Base-by-base conservation (phyloP, 1,284 basidiomycete genomes). In the Tranzscheliella williamsii region DNA sequence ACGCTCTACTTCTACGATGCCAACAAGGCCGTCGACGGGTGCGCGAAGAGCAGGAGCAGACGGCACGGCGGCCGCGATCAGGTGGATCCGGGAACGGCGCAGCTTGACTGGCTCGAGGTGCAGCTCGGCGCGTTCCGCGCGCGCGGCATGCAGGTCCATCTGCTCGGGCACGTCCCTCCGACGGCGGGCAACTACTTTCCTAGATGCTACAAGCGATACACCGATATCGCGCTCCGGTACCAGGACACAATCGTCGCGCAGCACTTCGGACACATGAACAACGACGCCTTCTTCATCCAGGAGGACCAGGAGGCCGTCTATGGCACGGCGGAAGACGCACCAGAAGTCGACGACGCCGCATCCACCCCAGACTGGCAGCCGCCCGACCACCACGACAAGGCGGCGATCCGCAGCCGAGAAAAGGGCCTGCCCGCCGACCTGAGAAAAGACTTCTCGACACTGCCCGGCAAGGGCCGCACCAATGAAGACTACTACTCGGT, bases 1-100 rank as follows among this genome's bases (percentile, higher is more conserved):
- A 93, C 91, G 2, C 84, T 95, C 79, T 95, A 91, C 79, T 93
- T 90, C 80, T 95, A 89, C 78, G 87, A 90, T 73, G 86, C 87
- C 24, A 95, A 95, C 80, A 89, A 90, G 80, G 88, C 89, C 85
- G 68, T 73, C 15, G 79, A 80, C 35, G 79, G 79, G 2, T 80
- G 80, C 42, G 46, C 55, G 12, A 39, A 36, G 33, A 66, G 49
- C 18, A 64, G 56, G 31, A 46, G 52, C 1, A 24, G 31, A 7
- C 23, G 43, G 15, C 48, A 52, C 9, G 37, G 41, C 4, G 35
- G 29, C 27, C 18, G 30, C 2, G 51, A 42, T 7, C 32, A 67
- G 8, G 47, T 47, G 5, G 73, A 73, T 29, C 57, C 66, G 5
- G 70, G 70, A 2, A 71, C 70, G 1, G 52, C 63, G n/a, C 68